phyloP scores from a whole-genome alignment of 257 asterid species.

The Voacanga thouarsii region DNA sequence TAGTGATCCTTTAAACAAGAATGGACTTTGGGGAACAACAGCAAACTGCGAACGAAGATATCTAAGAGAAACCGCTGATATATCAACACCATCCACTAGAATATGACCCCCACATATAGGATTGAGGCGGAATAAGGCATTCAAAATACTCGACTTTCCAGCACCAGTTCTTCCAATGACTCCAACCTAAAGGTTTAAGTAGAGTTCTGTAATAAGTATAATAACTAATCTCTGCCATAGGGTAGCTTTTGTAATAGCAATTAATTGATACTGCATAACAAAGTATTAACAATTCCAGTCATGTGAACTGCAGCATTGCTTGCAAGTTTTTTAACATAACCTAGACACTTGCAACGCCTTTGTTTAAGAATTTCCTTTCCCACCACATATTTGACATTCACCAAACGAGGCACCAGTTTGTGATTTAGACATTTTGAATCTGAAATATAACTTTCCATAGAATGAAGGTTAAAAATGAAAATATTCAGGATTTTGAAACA shows the following conservation, averaged over 20 bases:
- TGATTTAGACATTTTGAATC: background rate
- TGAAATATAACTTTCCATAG: background rate
- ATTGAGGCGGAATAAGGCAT: conserved; percentile 77
- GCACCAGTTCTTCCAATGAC: conserved; percentile 97
- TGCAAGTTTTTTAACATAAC: too few relatives aligned
- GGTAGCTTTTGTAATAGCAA: background rate
- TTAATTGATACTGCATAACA: background rate
- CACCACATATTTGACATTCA: background rate
- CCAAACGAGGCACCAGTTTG: background rate
- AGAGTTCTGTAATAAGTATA: background rate
- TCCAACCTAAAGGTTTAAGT: conserved; percentile 57
- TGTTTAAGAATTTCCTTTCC: background rate
- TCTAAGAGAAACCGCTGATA: conserved; percentile 54
- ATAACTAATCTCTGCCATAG: background rate
- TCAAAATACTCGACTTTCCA: conserved; percentile 91
- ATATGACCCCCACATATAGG: conserved; percentile 58
- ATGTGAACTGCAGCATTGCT: background rate
- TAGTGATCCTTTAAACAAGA: conserved; percentile 86
- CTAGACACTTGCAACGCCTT: background rate
- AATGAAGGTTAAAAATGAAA: background rate
- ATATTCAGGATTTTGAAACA: background rate
- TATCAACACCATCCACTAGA: conserved; percentile 57
- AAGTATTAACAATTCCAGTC: background rate
- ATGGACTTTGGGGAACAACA: conserved; percentile 88
- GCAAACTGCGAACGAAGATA: conserved; percentile 74